Evolutionary conservation across 176 grass and related monocot species (phyloP).

Genomic region (Phyllostachys edulis): DNA sequence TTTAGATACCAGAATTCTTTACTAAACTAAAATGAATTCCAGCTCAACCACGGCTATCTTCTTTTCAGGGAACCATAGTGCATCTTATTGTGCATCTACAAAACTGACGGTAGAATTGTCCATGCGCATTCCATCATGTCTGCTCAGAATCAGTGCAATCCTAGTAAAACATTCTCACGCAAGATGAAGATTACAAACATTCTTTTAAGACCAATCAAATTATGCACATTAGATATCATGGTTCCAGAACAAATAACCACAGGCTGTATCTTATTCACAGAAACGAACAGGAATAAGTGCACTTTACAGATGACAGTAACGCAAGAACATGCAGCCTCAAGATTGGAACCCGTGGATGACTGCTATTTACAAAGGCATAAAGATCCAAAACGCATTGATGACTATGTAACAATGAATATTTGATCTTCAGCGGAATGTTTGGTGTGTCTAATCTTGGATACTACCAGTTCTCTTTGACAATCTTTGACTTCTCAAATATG

Average conservation of each 20-base stretch:
- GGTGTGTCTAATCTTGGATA: not conserved
- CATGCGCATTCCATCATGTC: not conserved
- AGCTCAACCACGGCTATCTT: not conserved
- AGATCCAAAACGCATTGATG: not conserved
- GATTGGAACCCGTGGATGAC: slow-evolving; percentile 23
- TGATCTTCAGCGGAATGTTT: not conserved
- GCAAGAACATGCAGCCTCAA: not conserved
- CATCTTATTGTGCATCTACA: not conserved
- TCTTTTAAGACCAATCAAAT: not conserved
- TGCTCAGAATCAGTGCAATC: not conserved
- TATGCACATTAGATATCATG: slow-evolving; percentile 14
- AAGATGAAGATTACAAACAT: not conserved
- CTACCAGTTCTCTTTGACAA: slow-evolving; percentile 79
- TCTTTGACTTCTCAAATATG: slow-evolving; percentile 87
- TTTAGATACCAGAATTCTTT: not conserved
- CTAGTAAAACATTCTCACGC: not conserved
- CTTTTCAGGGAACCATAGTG: not conserved
- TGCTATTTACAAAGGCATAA: slow-evolving; percentile 42
- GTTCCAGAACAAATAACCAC: slow-evolving; percentile 24
- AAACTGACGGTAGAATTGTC: not conserved
- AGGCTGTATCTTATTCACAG: slow-evolving; percentile 45
- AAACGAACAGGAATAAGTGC: slow-evolving; percentile 25
- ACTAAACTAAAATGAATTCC: not conserved
- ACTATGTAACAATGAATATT: slow-evolving; percentile 5
- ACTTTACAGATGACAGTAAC: slow-evolving; percentile 34